phyloP scores from a whole-genome alignment of 306 rosid species.

The Glycine tomentella region DNA sequence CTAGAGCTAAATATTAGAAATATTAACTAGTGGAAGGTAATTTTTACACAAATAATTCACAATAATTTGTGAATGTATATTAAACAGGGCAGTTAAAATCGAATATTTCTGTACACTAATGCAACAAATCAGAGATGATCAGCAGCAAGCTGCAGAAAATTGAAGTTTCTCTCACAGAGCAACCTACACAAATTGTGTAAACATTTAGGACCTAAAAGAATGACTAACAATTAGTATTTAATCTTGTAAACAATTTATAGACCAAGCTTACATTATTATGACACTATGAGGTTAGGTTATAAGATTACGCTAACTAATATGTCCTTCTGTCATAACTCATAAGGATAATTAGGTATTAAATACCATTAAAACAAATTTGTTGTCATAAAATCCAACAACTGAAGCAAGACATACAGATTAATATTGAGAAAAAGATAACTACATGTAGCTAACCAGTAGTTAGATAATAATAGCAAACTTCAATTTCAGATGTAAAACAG shows the following conservation, averaged over 20 bases:
- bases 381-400: conserved; percentile 27
- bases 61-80: conserved; percentile 3
- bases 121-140: conserved; percentile 4
- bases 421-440: conserved; percentile 14
- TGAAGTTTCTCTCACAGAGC: conserved; percentile 17
- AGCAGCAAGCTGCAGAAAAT: conserved; percentile 23
- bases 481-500: not conserved
- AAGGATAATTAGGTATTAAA: not conserved
- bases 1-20: conserved; percentile 10
- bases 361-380: not conserved
- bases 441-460: not conserved
- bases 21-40: not conserved
- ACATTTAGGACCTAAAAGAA: conserved; percentile 17
- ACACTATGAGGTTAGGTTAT: not conserved
- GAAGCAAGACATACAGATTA: conserved; percentile 25
- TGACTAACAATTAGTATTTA: not conserved
- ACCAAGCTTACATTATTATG: conserved; percentile 17
- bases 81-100: conserved; percentile 16
- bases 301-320: conserved; percentile 12
- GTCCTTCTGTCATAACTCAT: conserved; percentile 7
- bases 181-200: conserved; percentile 16
- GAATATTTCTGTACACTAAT: not conserved
- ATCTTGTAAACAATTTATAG: conserved; percentile 29
- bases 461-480: conserved; percentile 12
- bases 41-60: conserved; percentile 8